Evolutionary conservation across 2,329 filamentous ascomycete species (phyloP).

Genomic region (Aspergillus ruber): DNA sequence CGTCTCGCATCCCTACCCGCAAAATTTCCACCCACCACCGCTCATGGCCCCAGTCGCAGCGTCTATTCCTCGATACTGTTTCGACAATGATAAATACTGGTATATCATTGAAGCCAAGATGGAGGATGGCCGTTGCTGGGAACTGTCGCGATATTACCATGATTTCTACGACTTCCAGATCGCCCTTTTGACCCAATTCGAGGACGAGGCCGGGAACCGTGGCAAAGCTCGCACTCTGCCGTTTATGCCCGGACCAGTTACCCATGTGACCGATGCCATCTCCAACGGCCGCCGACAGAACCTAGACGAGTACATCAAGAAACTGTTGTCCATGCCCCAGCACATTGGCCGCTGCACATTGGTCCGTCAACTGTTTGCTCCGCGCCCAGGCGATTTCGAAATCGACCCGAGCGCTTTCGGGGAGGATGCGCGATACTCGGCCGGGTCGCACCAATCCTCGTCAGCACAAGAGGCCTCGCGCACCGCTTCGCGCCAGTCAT

Average conservation of each 20-base stretch:
- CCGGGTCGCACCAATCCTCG: conserved; percentile 57
- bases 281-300: conserved; percentile 89
- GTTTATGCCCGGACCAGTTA: conserved; percentile 97
- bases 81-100: conserved; percentile 97
- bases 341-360: conserved; percentile 80
- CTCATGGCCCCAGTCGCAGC: conserved; percentile 73
- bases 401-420: conserved; percentile 63
- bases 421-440: conserved; percentile 70
- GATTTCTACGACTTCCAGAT: conserved; percentile 99
- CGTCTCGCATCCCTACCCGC: conserved; percentile 37
- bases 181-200: conserved; percentile 82
- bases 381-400: conserved; percentile 86
- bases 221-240: conserved; percentile 75
- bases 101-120: conserved; percentile 90
- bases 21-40: conserved; percentile 45
- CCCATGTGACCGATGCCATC: conserved; percentile 96
- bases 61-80: conserved; percentile 86
- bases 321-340: conserved; percentile 70
- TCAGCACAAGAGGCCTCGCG: conserved; percentile 57
- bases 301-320: conserved; percentile 91
- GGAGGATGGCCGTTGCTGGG: conserved; percentile 87
- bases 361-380: conserved; percentile 85
- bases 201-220: conserved; percentile 83
- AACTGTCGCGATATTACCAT: conserved; percentile 89
- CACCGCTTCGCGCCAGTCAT: conserved; percentile 59